Evolutionary conservation across 2,329 filamentous ascomycete genomes (phyloP).

Genomic region (Xylariaceae sp.): DNA sequence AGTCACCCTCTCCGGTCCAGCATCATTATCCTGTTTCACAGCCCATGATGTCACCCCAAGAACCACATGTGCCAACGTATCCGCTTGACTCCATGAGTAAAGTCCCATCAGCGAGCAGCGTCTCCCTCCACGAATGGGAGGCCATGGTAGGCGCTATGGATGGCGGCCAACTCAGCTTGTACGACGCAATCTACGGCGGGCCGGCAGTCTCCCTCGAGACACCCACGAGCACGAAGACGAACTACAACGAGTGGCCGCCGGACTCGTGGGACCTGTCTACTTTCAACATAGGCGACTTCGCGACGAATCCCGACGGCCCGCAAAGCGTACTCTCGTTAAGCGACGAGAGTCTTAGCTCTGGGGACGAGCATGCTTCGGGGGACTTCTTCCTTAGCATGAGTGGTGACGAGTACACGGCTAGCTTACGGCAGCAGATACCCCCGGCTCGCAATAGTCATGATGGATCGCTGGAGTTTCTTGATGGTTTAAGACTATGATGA

Average conservation of each 20-base stretch:
- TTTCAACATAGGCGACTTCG: slow-evolving; percentile 48
- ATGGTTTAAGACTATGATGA: no score
- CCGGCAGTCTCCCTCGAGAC: slow-evolving; percentile 46
- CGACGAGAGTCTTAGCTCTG: slow-evolving; percentile 55
- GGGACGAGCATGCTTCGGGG: slow-evolving; percentile 46
- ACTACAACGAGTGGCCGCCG: slow-evolving; percentile 49
- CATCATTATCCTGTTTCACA: slow-evolving; percentile 36
- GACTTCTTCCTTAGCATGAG: slow-evolving; percentile 44
- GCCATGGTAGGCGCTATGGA: slow-evolving; percentile 75
- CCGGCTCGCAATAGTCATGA: no score
- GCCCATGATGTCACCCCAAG: slow-evolving; percentile 20
- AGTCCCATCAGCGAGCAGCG: slow-evolving; percentile 37
- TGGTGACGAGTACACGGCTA: slow-evolving; percentile 32
- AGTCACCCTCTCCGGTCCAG: slow-evolving; percentile 46
- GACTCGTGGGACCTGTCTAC: slow-evolving; percentile 53
- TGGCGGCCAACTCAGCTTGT: slow-evolving; percentile 76
- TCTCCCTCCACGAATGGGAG: slow-evolving; percentile 75
- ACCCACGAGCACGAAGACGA: slow-evolving; percentile 37
- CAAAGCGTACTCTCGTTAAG: slow-evolving; percentile 55
- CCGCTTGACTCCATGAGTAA: slow-evolving; percentile 34
- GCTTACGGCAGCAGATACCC: no score
- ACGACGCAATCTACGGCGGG: slow-evolving; percentile 75
- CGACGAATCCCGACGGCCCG: slow-evolving; percentile 38
- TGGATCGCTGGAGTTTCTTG: no score
- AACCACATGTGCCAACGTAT: slow-evolving; percentile 31